Evolutionary conservation across 768 basidiomycete species (phyloP).

Genomic region (Tricholoma sp.): DNA sequence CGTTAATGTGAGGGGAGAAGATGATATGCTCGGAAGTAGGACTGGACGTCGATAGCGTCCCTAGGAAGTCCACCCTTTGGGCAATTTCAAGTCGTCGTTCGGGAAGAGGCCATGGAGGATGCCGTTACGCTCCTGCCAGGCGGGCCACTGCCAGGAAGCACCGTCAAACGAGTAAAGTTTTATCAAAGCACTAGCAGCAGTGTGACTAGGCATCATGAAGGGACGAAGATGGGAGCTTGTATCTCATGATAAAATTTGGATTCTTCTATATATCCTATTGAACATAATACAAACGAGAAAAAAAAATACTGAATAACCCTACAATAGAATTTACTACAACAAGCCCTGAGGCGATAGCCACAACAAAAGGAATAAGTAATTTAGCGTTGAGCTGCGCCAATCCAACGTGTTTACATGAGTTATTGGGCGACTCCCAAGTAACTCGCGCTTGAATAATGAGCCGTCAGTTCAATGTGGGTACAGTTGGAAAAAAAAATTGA

Average conservation of each 20-base stretch:
- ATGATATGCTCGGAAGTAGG: slow-evolving; percentile 13
- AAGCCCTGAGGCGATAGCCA: neutral
- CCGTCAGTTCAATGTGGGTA: neutral
- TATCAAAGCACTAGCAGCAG: slow-evolving; percentile 11
- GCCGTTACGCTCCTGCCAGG: slow-evolving; percentile 18
- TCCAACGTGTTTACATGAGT: neutral
- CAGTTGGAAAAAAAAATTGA: neutral
- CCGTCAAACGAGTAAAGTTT: slow-evolving; percentile 8
- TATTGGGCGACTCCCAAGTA: neutral
- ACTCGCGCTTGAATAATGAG: neutral
- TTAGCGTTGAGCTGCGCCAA: neutral
- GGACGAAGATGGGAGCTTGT: neutral
- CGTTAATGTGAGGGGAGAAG: neutral
- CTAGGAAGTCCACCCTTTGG: too few species aligned
- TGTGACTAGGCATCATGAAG: slow-evolving; percentile 9
- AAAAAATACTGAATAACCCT: neutral
- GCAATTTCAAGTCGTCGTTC: slow-evolving; percentile 10
- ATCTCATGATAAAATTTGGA: neutral
- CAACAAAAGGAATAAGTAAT: neutral
- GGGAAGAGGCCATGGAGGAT: slow-evolving; percentile 19
- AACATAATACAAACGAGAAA: neutral
- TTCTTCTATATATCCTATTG: neutral
- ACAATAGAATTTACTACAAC: neutral
- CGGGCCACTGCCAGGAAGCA: slow-evolving; percentile 11
- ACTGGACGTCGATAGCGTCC: slow-evolving; percentile 3